Evolutionary conservation across 345 rosid genomes (phyloP).

Genomic region (Bruguiera parviflora): DNA sequence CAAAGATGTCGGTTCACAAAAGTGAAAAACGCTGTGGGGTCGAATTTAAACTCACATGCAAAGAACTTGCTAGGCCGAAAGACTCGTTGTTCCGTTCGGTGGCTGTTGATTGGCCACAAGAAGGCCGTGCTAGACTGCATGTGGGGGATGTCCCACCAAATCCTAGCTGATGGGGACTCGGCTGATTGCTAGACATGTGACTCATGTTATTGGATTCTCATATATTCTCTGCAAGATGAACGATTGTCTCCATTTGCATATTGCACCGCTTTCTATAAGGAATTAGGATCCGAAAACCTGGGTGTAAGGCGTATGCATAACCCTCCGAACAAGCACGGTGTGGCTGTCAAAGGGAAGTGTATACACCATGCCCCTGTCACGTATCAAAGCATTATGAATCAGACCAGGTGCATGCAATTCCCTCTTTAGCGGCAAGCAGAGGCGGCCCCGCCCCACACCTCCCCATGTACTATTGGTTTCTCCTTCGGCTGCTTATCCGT

Average conservation of each 20-base stretch:
- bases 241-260: not conserved
- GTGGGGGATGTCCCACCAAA: conserved; percentile 24
- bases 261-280: not conserved
- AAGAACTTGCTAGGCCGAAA: not conserved
- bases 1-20: not conserved
- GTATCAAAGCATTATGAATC: no score
- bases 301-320: not conserved
- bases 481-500: no score
- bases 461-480: no score
- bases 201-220: conserved; percentile 1
- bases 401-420: no score
- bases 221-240: not conserved
- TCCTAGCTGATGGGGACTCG: conserved; percentile 11
- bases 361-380: no score
- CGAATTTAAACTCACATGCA: conserved; percentile 24
- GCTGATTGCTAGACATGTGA: not conserved
- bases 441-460: no score
- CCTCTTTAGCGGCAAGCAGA: no score
- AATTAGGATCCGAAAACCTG: no score
- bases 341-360: no score
- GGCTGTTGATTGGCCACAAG: conserved; percentile 14
- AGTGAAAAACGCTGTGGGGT: conserved; percentile 9
- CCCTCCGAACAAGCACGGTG: no score
- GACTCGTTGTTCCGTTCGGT: not conserved
- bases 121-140: conserved; percentile 17